phyloP scores from a whole-genome alignment of 2,329 filamentous ascomycete genomes.

The Helicocarpus griseus region DNA sequence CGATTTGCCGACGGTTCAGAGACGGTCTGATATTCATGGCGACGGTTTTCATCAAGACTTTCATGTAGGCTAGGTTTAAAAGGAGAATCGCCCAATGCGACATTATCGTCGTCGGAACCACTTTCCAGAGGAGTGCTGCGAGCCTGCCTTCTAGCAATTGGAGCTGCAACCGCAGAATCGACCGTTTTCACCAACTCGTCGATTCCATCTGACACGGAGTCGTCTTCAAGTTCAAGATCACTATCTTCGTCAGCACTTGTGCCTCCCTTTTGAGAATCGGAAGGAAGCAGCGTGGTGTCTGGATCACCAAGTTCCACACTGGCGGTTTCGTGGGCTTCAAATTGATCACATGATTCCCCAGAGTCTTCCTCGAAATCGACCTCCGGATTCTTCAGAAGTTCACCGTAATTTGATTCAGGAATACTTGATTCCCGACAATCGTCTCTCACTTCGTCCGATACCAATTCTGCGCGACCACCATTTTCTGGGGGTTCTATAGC shows the following conservation, averaged over 20 bases:
- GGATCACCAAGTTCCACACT: slow-evolving; percentile 30
- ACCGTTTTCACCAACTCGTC: background rate
- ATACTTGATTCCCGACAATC: background rate
- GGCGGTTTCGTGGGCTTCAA: slow-evolving; percentile 23
- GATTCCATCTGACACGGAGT: background rate
- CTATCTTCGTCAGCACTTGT: background rate
- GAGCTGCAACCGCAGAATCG: background rate
- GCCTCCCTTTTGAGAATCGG: background rate
- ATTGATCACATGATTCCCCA: background rate
- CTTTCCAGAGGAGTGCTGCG: background rate
- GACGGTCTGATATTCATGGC: background rate
- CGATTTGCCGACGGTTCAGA: background rate
- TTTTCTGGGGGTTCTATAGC: background rate
- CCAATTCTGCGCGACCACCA: background rate
- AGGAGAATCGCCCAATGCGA: background rate
- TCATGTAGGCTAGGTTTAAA: background rate
- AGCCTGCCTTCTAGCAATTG: background rate
- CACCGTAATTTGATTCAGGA: background rate
- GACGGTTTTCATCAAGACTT: background rate
- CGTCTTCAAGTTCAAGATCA: background rate
- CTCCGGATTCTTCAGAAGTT: slow-evolving; percentile 4
- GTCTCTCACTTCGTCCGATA: background rate
- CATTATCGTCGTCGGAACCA: background rate
- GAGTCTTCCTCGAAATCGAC: background rate
- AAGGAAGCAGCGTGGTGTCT: slow-evolving; percentile 7